Base-by-base conservation (phyloP, 169 alveolate genomes). In the Plasmodium gaboni region DNA sequence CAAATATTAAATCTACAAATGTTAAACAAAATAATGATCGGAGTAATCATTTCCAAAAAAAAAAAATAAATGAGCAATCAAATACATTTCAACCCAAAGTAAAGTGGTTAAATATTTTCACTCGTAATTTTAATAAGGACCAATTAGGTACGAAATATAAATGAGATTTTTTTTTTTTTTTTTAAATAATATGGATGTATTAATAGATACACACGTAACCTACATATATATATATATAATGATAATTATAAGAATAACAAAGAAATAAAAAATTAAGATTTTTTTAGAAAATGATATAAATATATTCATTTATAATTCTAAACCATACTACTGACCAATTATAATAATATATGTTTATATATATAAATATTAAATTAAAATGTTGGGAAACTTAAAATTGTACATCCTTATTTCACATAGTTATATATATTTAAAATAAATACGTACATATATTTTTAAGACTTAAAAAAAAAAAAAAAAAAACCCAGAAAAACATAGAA, bases 71-170 rank as follows among this genome's bases (percentile, higher is more conserved):
- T 12, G 59, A 65, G 5, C 71, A 22, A 26, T 22, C 24, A 78
- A 78, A 50, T 28, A 9, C 13, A 3, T 13, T 63, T 42, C 68
- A 78, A 22, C 89, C 89, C 44, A 78, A 26, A 46, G 22, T 78
- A 78, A 64, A 53, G 28, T 78, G 89, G 89, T 61, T 74, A 57
- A 63, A 38, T 59, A 74, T 74, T 44, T 74, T 74, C 55, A 74
- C 74, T 53, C 42, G 88, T 46, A 74, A 74, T 32, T 60, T 74
- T 15, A 32, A 51, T 48, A 74, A 74, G 44, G 46, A 63, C 61
- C 48, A 64, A 19, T 50, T 70, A 68, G n/a, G 15, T 7, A 15
- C 17, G 8, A 68, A 68, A 68, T 19, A 38, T 15, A 68, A 46
- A 15, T 42, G 46, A 68, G 9, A 3, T 0, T 15, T 4, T 28